These are phyloP conservation scores for Sclerotinia borealis DNA, from an alignment of 2,329 filamentous ascomycete genomes.

Conservation along the genomic window DNA sequence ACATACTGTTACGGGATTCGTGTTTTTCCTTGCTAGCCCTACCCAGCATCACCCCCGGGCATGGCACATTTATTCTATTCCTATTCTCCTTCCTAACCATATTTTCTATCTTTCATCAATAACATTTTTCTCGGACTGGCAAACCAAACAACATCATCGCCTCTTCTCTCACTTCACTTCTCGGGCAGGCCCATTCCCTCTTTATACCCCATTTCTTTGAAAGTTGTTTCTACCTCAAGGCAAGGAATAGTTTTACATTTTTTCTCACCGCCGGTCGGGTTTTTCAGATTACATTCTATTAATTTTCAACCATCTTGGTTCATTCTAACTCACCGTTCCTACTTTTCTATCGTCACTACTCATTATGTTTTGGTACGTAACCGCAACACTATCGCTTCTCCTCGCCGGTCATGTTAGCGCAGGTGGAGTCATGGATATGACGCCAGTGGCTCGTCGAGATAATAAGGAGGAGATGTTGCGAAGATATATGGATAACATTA, in stretches of 20 bases:
- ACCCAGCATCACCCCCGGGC: constrained; percentile 10
- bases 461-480: constrained; percentile 24
- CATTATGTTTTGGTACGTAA: constrained; percentile 22
- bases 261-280: constrained; percentile 27
- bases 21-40: constrained; percentile 14
- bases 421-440: constrained; percentile 19
- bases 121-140: constrained; percentile 13
- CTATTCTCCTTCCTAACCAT: constrained; percentile 15
- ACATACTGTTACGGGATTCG: background rate
- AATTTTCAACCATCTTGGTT: constrained; percentile 5
- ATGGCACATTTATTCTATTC: constrained; percentile 15
- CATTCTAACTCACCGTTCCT: constrained; percentile 5
- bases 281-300: constrained; percentile 10
- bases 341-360: constrained; percentile 1
- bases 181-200: constrained; percentile 25
- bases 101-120: constrained; percentile 13
- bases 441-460: constrained; percentile 2
- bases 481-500: constrained; percentile 29
- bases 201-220: constrained; percentile 19
- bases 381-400: constrained; percentile 22
- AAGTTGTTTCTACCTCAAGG: constrained; percentile 8
- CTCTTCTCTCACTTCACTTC: constrained; percentile 20
- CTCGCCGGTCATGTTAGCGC: constrained; percentile 28
- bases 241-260: constrained; percentile 18
- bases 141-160: constrained; percentile 24